These are phyloP conservation scores for Penicillium canescens DNA, from an alignment of 495 filamentous ascomycete genomes.

Conservation along the genomic window DNA sequence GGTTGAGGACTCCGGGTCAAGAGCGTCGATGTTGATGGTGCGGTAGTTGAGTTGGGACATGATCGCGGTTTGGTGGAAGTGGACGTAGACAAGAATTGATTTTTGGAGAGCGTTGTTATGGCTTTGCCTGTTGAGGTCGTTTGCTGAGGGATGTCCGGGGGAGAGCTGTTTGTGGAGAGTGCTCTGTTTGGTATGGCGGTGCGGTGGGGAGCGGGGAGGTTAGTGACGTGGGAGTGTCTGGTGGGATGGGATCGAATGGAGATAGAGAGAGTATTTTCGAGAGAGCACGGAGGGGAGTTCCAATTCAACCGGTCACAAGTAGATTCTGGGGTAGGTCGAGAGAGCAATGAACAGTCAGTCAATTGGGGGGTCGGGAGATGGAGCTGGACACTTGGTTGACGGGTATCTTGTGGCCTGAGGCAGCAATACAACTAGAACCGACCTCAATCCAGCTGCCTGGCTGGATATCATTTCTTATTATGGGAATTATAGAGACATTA, in stretches of 20 bases:
- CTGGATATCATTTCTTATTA: not conserved
- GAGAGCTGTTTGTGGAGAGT: conserved; percentile 7
- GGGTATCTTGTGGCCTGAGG: conserved; percentile 25
- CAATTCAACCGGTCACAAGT: not conserved
- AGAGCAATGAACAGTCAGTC: not conserved
- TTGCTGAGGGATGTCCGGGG: not conserved
- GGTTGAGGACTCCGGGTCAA: conserved; percentile 80
- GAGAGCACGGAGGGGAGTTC: not conserved
- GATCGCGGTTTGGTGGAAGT: conserved; percentile 16
- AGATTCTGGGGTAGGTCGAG: not conserved
- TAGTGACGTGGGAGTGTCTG: conserved; percentile 8
- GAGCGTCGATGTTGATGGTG: conserved; percentile 89
- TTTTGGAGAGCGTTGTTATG: not conserved
- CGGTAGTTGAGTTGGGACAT: conserved; percentile 76
- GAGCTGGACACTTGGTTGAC: conserved; percentile 16
- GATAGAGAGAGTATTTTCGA: not conserved
- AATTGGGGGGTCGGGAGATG: conserved; percentile 12
- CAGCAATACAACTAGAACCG: conserved; percentile 6
- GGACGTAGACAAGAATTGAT: not conserved
- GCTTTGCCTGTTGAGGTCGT: not conserved
- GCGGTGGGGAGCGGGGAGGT: conserved; percentile 24
- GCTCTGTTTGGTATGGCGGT: conserved; percentile 15
- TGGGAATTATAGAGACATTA: not conserved
- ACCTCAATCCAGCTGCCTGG: not conserved
- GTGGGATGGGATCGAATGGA: conserved; percentile 1